A percentile compares a stretch with the other conserved stretches of the same genome.
Conservation (phyloP, 345 rosid genomes). For the Dipteronia dyeriana region DNA sequence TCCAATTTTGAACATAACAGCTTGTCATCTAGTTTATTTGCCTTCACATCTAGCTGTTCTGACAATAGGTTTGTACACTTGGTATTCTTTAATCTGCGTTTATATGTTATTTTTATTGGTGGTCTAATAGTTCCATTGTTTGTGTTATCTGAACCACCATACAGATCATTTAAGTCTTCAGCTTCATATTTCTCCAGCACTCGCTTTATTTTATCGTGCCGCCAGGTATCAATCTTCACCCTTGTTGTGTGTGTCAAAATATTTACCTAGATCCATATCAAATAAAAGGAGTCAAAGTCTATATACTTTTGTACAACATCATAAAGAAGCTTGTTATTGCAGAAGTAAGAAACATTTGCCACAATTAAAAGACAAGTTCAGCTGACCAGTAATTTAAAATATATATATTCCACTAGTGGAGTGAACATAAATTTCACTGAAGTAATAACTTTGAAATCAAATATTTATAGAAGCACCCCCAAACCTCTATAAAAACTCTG, state of each 20-base stretch:
- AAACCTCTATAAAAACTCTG: background rate
- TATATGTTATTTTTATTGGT: background rate
- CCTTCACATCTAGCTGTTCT: too few species aligned
- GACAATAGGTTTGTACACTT: background rate
- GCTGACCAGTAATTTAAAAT: slow-evolving; percentile 1
- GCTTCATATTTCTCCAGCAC: slow-evolving; percentile 24
- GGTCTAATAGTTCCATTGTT: background rate
- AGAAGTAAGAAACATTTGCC: background rate
- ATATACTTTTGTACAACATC: background rate
- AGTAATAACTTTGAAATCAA: background rate
- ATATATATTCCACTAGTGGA: background rate
- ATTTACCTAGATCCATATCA: slow-evolving; percentile 47
- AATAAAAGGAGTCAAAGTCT: background rate
- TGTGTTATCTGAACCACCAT: background rate
- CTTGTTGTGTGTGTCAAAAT: slow-evolving; percentile 57
- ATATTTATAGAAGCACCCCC: background rate
- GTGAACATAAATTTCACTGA: background rate
- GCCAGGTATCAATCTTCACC: slow-evolving; percentile 15
- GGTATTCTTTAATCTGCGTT: background rate
- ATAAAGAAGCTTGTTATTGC: background rate
- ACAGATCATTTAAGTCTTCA: slow-evolving; percentile 36
- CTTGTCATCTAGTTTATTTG: too few species aligned
- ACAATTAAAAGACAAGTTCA: slow-evolving; percentile 1
- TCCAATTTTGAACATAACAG: too few species aligned
- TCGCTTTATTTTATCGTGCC: slow-evolving; percentile 18